Base-by-base conservation (phyloP, 1,139 yeast genomes). In the Zygosaccharomyces pseudobailii region DNA sequence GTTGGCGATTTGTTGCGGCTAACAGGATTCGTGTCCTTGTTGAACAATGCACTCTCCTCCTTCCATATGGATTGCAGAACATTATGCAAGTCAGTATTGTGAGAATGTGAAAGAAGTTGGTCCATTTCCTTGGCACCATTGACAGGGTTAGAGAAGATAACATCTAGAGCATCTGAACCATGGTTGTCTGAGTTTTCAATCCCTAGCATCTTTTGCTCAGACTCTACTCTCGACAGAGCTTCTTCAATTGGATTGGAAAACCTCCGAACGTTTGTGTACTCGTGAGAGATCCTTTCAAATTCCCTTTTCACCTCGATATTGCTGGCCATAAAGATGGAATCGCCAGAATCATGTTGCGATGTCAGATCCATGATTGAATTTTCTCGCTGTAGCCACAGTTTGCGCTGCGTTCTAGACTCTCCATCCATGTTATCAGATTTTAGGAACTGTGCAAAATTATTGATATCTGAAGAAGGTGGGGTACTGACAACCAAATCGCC, bases 301-400 rank as follows among this genome's bases (percentile, higher is more conserved):
- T 85, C 95, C 9, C 87, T 78, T 53, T 89, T 73, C 17, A 81
- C 76, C 52, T 81, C 89, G 42, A 80, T 76, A 30, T 80, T 80
- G 19, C 59, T 74, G 66, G 58, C 78, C 79, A 76, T 74, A 51
- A 76, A 66, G 8, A 63, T 53, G 1, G 63, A 40, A 17, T 55
- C 61, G 20, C 48, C 46, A 20, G 53, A 48, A 8, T 59, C 58
- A 43, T 53, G 58, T 42, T 71, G 63, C 22, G 71, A 65, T 6
- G 73, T 69, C 1, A 81, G 67, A 59, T 82, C 87, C 71, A 83
- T 70, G 38, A 82, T 71, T 4, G 86, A 80, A 57, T 78, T 84
- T 55, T 87, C 95, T 52, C 95, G 72, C 62, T 86, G 95, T 33
- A 87, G 69, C 95, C 95, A 86, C 43, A 87, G 73, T 53, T 84